A percentile compares a stretch with the other conserved stretches of the same genome.
phyloP scores from a whole-genome alignment of 2,329 filamentous ascomycete species.

The Aureobasidium lini region DNA sequence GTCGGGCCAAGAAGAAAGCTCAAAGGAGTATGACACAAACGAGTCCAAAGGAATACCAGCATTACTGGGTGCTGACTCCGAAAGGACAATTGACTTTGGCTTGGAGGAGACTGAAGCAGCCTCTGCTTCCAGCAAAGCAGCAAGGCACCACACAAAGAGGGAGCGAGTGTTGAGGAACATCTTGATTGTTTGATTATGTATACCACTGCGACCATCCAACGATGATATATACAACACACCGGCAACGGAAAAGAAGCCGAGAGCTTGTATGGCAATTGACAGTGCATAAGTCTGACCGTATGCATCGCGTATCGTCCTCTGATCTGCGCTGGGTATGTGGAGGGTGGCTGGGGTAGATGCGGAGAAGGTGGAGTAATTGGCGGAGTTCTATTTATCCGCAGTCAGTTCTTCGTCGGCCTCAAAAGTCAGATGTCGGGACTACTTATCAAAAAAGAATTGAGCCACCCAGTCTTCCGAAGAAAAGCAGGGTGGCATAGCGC shows the following conservation, averaged over 20 bases:
- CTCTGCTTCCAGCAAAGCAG: not conserved
- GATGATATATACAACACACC: not conserved
- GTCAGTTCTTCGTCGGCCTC: conserved; percentile 19
- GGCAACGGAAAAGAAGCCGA: conserved; percentile 1
- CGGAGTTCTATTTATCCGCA: conserved; percentile 12
- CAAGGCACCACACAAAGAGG: not conserved
- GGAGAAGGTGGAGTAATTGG: not conserved
- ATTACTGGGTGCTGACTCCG: not conserved
- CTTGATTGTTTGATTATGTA: not conserved
- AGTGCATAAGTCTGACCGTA: not conserved
- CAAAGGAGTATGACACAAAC: conserved; percentile 48
- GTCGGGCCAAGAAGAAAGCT: conserved; percentile 47
- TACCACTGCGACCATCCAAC: not conserved
- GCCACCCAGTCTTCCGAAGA: conserved; percentile 21
- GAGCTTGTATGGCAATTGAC: not conserved
- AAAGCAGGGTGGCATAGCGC: conserved; percentile 18
- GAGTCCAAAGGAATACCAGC: conserved; percentile 31
- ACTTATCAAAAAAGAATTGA: conserved; percentile 36
- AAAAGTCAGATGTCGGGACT: conserved; percentile 7
- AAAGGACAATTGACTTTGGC: not conserved
- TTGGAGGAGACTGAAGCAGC: not conserved
- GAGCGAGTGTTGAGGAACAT: not conserved
- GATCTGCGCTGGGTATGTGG: not conserved
- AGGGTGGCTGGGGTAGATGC: not conserved
- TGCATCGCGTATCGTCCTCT: not conserved